Evolutionary conservation across 225 moss, liverwort and hornwort species (phyloP), one percentile per base, ranked within the genome.

Genomic region (Lunularia cruciata): DNA sequence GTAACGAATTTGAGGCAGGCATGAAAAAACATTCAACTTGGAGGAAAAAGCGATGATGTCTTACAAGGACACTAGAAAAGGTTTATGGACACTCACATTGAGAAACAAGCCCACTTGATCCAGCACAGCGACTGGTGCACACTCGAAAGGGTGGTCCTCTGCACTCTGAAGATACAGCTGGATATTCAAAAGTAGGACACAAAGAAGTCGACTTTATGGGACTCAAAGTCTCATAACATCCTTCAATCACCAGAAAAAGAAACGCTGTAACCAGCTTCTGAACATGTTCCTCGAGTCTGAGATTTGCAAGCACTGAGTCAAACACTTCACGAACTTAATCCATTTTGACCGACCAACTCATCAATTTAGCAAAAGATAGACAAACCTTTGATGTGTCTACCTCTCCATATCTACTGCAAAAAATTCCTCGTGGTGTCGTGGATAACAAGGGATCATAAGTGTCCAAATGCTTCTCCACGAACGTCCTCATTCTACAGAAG

Each of bases 371-470:
- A 8, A 8, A n/a, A 37, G 25, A 37, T 23, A 5, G 51, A 45
- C 47, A 58, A 57, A 88, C 90, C 80, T 81, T 73, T 61, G 67
- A 31, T 63, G 72, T 62, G 48, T 80, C 83, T 62, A 72, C 35
- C 72, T 86, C 83, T 58, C 67, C 78, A 59, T 69, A 43, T 40
- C 63, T 77, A 60, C 60, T 78, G 69, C 81, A 87, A 45, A 86
- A 91, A 60, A 90, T 83, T 35, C 90, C 90, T 86, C 85, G 80
- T 22, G 93, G 88, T 48, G 78, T 78, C 33, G 85, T 89, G 68
- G 76, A 81, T 67, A 78, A 76, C 7, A 80, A 9, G 20, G 88
- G 86, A 79, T 93, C 88, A 75, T 82, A 88, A 32, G 81, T 76
- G 69, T 88, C 81, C 79, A 93, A 49, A 62, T 85, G 82, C 68